Conservation (phyloP, 208 protist genomes). For the Herpetomonas samuelpessoai region DNA sequence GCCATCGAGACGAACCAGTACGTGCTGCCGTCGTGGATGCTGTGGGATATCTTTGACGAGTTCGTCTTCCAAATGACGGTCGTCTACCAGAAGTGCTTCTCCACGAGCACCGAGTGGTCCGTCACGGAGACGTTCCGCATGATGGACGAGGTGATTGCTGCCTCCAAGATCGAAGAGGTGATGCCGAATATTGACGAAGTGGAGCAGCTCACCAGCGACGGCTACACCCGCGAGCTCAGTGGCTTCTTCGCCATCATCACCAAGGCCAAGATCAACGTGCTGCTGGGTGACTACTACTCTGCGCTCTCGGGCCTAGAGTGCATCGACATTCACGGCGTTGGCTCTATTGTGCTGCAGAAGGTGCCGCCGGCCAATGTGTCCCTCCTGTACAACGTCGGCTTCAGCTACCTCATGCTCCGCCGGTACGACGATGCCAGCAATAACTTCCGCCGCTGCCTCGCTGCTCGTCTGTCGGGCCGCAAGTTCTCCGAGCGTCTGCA, state of each 20-base stretch:
- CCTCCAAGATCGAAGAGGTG: constrained; percentile 49
- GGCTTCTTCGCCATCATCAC: constrained; percentile 86
- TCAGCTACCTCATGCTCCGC: constrained; percentile 91
- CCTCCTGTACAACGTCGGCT: constrained; percentile 83
- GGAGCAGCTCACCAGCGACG: constrained; percentile 37
- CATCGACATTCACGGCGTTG: constrained; percentile 71
- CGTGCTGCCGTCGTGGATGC: constrained; percentile 77
- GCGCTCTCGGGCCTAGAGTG: constrained; percentile 66
- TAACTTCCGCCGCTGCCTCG: constrained; percentile 71
- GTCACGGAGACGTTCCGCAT: constrained; percentile 54
- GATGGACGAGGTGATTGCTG: constrained; percentile 56
- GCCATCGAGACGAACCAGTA: constrained; percentile 38
- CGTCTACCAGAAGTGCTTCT: constrained; percentile 83
- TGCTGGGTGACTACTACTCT: constrained; percentile 83
- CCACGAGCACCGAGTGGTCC: constrained; percentile 59
- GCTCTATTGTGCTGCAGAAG: constrained; percentile 52
- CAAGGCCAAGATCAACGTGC: constrained; percentile 76
- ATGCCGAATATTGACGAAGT: constrained; percentile 23
- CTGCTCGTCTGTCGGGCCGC: constrained; percentile 59
- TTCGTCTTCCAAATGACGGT: constrained; percentile 88
- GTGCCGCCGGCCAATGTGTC: constrained; percentile 76
- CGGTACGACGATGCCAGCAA: constrained; percentile 88
- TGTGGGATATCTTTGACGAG: constrained; percentile 92
- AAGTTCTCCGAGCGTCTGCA: constrained; percentile 85
- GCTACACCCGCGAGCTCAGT: constrained; percentile 46